Conservation (phyloP, 2,329 filamentous ascomycete genomes). For the Colletotrichum simmondsii region DNA sequence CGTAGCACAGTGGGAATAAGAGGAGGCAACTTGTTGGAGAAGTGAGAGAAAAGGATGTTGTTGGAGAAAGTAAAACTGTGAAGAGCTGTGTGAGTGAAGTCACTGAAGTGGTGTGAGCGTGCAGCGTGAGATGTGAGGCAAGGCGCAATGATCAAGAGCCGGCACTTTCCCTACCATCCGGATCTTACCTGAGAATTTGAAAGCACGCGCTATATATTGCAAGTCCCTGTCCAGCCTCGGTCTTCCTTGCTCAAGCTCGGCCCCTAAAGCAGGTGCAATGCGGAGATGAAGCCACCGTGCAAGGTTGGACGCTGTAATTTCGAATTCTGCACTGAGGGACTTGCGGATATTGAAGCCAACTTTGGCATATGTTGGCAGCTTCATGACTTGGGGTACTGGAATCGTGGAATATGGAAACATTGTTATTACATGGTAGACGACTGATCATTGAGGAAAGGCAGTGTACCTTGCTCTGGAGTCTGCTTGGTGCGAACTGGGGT, state of each 20-base stretch:
- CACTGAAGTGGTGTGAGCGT: too few relatives aligned
- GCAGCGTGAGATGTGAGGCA: neutral
- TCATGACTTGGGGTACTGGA: neutral
- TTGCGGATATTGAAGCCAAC: neutral
- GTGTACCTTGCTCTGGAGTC: too few relatives aligned
- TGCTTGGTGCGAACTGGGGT: neutral
- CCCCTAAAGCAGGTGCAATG: constrained; percentile 10
- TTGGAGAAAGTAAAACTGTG: neutral
- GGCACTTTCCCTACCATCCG: constrained; percentile 1
- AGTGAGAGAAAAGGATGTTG: neutral
- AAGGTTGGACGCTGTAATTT: constrained; percentile 9
- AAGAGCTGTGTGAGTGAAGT: too few relatives aligned
- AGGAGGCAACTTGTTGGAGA: neutral
- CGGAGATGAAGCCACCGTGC: neutral
- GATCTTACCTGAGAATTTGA: constrained; percentile 29
- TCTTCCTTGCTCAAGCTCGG: neutral
- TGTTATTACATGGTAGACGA: neutral
- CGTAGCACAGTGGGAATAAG: neutral
- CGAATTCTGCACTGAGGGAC: neutral
- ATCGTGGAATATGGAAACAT: neutral
- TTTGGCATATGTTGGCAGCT: neutral
- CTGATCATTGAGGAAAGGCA: too few relatives aligned
- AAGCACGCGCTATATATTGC: constrained; percentile 12
- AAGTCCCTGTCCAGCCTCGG: constrained; percentile 8
- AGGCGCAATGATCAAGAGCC: neutral